Base-by-base conservation (phyloP, 805 yeast genomes). In the Cyberlindnera subsufficiens region DNA sequence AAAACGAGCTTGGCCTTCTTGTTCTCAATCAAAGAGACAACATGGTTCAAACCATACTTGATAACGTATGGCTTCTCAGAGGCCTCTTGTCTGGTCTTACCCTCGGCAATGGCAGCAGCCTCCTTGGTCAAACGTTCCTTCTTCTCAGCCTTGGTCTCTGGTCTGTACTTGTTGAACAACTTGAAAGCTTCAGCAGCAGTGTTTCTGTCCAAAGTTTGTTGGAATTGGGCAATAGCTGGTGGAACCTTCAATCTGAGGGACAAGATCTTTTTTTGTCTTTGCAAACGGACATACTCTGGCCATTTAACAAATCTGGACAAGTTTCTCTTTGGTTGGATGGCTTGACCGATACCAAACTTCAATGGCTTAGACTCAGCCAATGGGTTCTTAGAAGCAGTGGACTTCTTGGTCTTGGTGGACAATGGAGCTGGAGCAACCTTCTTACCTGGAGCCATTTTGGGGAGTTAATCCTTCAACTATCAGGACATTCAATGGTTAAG, bases 341-440 rank as follows among this genome's bases (percentile, higher is more conserved):
- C 75, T 78, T 93, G 98, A 65, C 99, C 99, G 64, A 93, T 84
- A 75, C 98, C 98, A 66, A 82, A 91, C 77, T 80, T 83, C 77
- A 82, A 84, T 71, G 96, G 95, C 57, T 88, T 77, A 52, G 95
- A 73, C 72, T 86, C 95, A 66, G 87, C 71, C 69, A 90, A 77
- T 63, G 96, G 96, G 80, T 87, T 88, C 76, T 77, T 75, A 50
- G 75, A 65, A 74, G 86, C 79, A 61, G 69, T 56, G 50, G 74
- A 52, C 68, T 76, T 75, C 63, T 86, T 67, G 66, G 95, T 55
- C 69, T 77, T 77, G 64, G 86, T 67, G 67, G 96, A 89, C 70
- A 89, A 84, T 73, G 99, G 99, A 71, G 97, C 91, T 79, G 97
- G 96, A 65, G 96, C 97, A 65, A 88, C 95, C 80, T 87, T 89